Percentiles rank a stretch among this genome's conserved stretches.
phyloP scores from a whole-genome alignment of 2,329 filamentous ascomycete species.

The Fusarium musae region DNA sequence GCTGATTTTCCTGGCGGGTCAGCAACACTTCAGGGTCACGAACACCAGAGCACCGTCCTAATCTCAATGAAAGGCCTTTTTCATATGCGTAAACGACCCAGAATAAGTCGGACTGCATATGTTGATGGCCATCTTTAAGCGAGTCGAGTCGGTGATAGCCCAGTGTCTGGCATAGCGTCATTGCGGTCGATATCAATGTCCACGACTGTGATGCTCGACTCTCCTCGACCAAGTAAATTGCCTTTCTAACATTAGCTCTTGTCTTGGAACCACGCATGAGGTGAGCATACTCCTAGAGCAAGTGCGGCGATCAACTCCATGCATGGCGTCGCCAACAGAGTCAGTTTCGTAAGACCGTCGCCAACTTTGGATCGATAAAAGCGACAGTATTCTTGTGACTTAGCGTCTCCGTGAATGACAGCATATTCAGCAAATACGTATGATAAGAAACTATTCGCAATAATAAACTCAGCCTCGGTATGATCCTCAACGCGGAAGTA shows the following conservation, averaged over 20 bases:
- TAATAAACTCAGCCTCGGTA: constrained; percentile 47
- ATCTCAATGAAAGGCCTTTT: constrained; percentile 50
- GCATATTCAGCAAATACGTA: constrained; percentile 51
- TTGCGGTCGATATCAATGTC: constrained; percentile 51
- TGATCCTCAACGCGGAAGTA: constrained; percentile 52
- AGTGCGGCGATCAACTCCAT: constrained; percentile 50
- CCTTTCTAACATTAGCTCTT: constrained; percentile 20
- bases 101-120: constrained; percentile 40
- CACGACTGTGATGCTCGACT: constrained; percentile 48
- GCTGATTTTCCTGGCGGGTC: constrained; percentile 20
- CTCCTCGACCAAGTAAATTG: constrained; percentile 49
- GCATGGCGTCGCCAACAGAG: constrained; percentile 48
- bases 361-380: constrained; percentile 46
- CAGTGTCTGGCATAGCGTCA: constrained; percentile 48
- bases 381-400: constrained; percentile 39
- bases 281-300: constrained; percentile 46
- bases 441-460: constrained; percentile 51
- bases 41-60: constrained; percentile 49
- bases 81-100: constrained; percentile 52
- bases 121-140: background rate
- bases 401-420: constrained; percentile 33
- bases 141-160: constrained; percentile 45
- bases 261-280: rapidly evolving
- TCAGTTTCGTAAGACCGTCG: constrained; percentile 40
- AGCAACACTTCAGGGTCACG: constrained; percentile 48